Conservation (phyloP, 2,329 filamentous ascomycete species). For the Sarocladium kiliense region DNA sequence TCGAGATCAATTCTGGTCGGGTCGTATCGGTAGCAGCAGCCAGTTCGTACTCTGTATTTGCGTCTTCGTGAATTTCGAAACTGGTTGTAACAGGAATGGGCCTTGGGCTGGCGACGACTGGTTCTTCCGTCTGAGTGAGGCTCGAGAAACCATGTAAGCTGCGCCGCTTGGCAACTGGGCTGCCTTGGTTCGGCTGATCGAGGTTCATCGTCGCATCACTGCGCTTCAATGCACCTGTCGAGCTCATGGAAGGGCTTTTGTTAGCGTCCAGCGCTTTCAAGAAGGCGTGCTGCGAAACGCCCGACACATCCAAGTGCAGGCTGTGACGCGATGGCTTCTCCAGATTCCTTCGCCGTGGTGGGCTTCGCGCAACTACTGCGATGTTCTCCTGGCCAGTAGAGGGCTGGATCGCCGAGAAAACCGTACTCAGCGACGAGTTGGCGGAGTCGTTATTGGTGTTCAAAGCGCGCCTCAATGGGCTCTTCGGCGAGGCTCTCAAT, state of each 20-base stretch:
- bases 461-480: conserved; percentile 74
- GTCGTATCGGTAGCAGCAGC: conserved; percentile 19
- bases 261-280: conserved; percentile 46
- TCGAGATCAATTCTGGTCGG: conserved; percentile 11
- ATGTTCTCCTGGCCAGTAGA: conserved; percentile 39
- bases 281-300: conserved; percentile 44
- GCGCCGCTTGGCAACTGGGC: conserved; percentile 84
- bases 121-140: conserved; percentile 49
- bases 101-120: conserved; percentile 58
- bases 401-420: conserved; percentile 29
- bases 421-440: conserved; percentile 56
- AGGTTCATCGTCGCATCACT: conserved; percentile 87
- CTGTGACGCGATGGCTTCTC: conserved; percentile 50
- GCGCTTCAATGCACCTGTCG: conserved; percentile 81
- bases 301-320: conserved; percentile 52
- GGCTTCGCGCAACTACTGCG: conserved; percentile 29
- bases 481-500: conserved; percentile 68
- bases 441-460: conserved; percentile 65
- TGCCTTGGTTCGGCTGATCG: conserved; percentile 72
- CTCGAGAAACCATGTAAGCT: conserved; percentile 75
- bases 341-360: conserved; percentile 16
- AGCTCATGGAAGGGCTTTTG: conserved; percentile 24
- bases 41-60: conserved; percentile 47
- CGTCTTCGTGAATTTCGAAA: conserved; percentile 50
- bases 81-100: conserved; percentile 30